A percentile compares a stretch with the other conserved stretches of the same genome.
Conservation (phyloP, 371 early-diverging fungal genomes). For the Thermomucor indicae-seudaticae region DNA sequence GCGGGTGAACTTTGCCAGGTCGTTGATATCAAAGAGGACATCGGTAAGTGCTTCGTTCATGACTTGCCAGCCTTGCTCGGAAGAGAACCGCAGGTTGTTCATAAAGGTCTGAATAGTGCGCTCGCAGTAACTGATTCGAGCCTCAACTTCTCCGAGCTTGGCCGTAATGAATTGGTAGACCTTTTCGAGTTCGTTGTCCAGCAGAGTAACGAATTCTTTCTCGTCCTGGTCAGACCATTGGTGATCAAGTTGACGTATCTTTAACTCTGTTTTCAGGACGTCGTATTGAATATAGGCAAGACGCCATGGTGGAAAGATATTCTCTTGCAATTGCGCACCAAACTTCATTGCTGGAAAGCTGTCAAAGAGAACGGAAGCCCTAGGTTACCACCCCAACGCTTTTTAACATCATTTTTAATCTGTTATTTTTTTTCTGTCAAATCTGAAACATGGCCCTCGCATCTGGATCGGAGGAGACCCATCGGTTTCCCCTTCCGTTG, state of each 20-base stretch:
- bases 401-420: no score
- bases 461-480: no score
- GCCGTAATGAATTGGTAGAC: conserved; percentile 74
- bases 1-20: conserved; percentile 85
- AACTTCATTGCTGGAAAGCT: conserved; percentile 17
- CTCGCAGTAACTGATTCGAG: conserved; percentile 82
- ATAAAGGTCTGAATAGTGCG: conserved; percentile 56
- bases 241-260: conserved; percentile 24
- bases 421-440: no score
- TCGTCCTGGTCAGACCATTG: conserved; percentile 61
- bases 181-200: conserved; percentile 78
- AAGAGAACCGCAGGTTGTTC: conserved; percentile 28
- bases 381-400: no score
- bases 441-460: no score
- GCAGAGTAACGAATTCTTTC: conserved; percentile 63
- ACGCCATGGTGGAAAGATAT: conserved; percentile 27
- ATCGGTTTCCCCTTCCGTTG: no score
- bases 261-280: conserved; percentile 22
- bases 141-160: conserved; percentile 79
- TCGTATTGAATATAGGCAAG: conserved; percentile 25
- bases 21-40: conserved; percentile 70
- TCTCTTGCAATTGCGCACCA: conserved; percentile 15
- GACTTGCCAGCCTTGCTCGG: conserved; percentile 30
- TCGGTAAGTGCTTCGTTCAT: conserved; percentile 48
- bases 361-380: no score